Conservation (phyloP, 441 rosid species). For the Melastoma candidum region DNA sequence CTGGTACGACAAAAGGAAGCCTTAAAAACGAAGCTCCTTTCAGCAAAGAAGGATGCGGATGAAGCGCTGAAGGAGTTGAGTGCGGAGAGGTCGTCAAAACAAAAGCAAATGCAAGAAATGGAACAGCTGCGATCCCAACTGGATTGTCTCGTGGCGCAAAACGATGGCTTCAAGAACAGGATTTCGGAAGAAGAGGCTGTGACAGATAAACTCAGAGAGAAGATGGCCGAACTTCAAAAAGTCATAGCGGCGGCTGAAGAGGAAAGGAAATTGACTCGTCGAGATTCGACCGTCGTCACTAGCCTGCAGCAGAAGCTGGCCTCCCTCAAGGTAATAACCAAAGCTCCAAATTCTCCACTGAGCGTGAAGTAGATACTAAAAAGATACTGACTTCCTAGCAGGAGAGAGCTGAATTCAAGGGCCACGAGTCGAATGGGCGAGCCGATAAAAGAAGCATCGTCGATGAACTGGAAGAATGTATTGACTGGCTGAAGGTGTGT, state of each 20-base stretch:
- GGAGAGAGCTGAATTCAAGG: no score
- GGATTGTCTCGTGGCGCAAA: constrained; percentile 35
- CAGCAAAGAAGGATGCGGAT: constrained; percentile 45
- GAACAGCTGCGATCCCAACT: constrained; percentile 40
- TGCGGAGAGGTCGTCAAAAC: constrained; percentile 33
- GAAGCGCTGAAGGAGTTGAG: constrained; percentile 39
- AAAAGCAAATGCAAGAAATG: constrained; percentile 45
- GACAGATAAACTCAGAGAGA: constrained; percentile 49
- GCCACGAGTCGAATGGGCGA: no score
- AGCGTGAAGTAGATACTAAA: no score
- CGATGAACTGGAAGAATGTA: constrained; percentile 21
- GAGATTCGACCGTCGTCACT: neutral
- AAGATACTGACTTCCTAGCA: no score
- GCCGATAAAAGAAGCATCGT: constrained; percentile 6
- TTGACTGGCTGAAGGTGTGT: constrained; percentile 14
- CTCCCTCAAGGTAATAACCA: constrained; percentile 7
- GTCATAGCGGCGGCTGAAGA: constrained; percentile 46
- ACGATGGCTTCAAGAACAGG: constrained; percentile 33
- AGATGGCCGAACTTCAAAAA: constrained; percentile 37
- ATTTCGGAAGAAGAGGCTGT: constrained; percentile 48
- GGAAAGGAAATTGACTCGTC: constrained; percentile 7
- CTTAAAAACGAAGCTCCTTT: constrained; percentile 29
- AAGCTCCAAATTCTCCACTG: no score
- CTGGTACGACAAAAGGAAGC: constrained; percentile 44
- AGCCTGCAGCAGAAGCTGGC: constrained; percentile 17